Base-by-base conservation (phyloP, 2,329 filamentous ascomycete genomes). In the Verticillium nonalfalfae region DNA sequence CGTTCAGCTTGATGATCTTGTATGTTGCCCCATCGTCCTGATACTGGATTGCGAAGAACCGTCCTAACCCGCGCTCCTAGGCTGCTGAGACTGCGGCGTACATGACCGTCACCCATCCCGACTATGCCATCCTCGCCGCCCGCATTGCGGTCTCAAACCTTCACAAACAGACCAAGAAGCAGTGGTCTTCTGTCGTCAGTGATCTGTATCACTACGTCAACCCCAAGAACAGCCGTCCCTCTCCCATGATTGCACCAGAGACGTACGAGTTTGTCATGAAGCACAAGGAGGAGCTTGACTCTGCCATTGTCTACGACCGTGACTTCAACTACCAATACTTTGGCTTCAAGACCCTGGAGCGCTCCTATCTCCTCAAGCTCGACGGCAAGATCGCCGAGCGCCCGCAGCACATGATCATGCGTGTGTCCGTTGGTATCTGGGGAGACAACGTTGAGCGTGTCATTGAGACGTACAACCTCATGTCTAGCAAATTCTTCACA, bases 271-370 rank as follows among this genome's bases (percentile, higher is more conserved):
- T 87, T 65, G 90, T 99, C 67, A 95, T 97, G 90, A 91, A 90
- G 72, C 93, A 99, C 78, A 93, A 92, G 71, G 95, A 97, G 61
- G 95, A 99, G 79, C 85, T 99, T 62, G 97, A 99, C 83, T 98
- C 94, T 54, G 95, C 95, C 71, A 98, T 99, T 75, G 94, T 99
- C 71, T 99, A 98, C 72, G 95, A 99, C 80, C 90, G 95, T 69
- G 95, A 99, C 76, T 99, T 99, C 85, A 97, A 98, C 85, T 99
- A 99, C 83, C 95, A 99, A 81, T 99, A 96, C 81, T 99, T 99
- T 72, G 95, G 95, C 66, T 99, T 99, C 88, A 99, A 99, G 86
- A 99, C 95, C 7, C 83, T 99, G 45, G 95, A 99, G 83, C 89
- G 95, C 64, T 99, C 95, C 72, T 99, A 99, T 73, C 89, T 99